Conservation (phyloP, 768 basidiomycete genomes). For the Leucocoprinus leucothites region DNA sequence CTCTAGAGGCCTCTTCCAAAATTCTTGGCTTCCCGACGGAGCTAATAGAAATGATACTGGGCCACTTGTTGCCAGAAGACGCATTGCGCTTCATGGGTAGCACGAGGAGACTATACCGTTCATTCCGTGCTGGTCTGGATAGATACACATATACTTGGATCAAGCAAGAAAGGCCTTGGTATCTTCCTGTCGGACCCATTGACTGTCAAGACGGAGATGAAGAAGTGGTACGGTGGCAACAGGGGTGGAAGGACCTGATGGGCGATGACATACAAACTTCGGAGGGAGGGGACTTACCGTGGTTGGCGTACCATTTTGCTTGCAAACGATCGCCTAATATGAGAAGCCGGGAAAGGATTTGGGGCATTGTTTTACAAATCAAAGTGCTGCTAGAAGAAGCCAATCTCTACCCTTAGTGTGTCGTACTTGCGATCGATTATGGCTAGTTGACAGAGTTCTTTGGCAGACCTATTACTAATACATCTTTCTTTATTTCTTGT, state of each 20-base stretch:
- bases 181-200: background rate
- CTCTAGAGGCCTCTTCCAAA: background rate
- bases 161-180: background rate
- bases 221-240: background rate
- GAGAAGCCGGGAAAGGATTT: slow-evolving; percentile 3
- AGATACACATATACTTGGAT: background rate
- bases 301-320: slow-evolving; percentile 2
- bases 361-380: slow-evolving; percentile 3
- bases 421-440: too few species aligned
- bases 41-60: background rate
- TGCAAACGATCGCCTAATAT: slow-evolving; percentile 1
- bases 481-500: background rate
- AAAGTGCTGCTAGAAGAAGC: background rate
- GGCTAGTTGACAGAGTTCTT: too few species aligned
- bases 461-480: background rate
- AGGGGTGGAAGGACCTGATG: background rate
- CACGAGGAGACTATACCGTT: background rate
- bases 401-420: too few species aligned
- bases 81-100: background rate
- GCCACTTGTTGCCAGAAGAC: background rate
- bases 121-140: background rate
- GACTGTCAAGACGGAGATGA: background rate
- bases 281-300: background rate
- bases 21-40: background rate
- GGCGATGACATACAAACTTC: background rate